Base-by-base conservation (phyloP, 768 basidiomycete genomes). In the Trametopsis cervina region DNA sequence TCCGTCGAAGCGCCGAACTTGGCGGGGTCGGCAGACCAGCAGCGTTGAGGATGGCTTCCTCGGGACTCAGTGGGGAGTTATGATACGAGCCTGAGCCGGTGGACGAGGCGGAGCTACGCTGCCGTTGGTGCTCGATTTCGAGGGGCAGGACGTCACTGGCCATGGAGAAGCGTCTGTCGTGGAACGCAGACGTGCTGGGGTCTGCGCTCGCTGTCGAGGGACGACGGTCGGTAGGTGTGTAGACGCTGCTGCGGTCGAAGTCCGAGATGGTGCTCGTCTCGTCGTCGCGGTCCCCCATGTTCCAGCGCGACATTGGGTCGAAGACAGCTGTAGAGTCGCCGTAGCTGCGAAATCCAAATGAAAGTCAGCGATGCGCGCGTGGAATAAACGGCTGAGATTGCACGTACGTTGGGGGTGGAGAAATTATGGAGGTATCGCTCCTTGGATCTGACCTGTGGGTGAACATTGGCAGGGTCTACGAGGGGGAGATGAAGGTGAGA, bases 131-230 rank as follows among this genome's bases (percentile, higher is more conserved):
- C 18, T 23, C 27, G 13, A 37, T 29, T 5, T 22, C 10, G 38
- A 22, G 24, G 12, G 41, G 48, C 13, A 49, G 48, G 40, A 49
- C 42, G 4, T 35, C 42, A 22, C 48, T 49, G 41, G 41, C 48
- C 4, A 36, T 35, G 3, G 48, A 49, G 29, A 43, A 49, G 25
- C 48, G 48, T 23, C 48, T 26, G 4, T n/a, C 15, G 13, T 36
- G 17, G n/a, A n/a, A n/a, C n/a, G n/a, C n/a, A n/a, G n/a, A n/a
- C n/a, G n/a, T n/a, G n/a, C n/a, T n/a, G n/a, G n/a, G n/a, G n/a
- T n/a, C n/a, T n/a, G n/a, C n/a, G n/a, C n/a, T n/a, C n/a, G n/a
- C n/a, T n/a, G n/a, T n/a, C 13, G 35, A 17, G 29, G 36, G 35
- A 5, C 35, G 37, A 37, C 4, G 33, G 11, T 21, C 15, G 4